A percentile compares a stretch with the other conserved stretches of the same genome.
Conservation (phyloP, 805 yeast species). For the Schwanniomyces occidentalis region DNA sequence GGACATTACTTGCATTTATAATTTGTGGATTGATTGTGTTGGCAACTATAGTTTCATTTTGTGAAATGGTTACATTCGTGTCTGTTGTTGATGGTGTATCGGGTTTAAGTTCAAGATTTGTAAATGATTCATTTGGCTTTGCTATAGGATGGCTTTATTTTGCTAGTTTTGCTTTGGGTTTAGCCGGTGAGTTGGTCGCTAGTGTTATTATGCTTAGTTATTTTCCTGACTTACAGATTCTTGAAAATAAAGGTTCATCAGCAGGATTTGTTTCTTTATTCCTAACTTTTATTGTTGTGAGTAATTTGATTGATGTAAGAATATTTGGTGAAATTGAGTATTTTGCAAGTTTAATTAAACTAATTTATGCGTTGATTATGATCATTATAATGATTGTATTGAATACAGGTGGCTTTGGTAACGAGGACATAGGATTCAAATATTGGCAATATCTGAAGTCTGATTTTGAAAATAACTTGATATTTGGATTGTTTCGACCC, state of each 20-base stretch:
- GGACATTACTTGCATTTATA: conserved; percentile 65
- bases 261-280: conserved; percentile 69
- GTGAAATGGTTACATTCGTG: conserved; percentile 78
- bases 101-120: conserved; percentile 72
- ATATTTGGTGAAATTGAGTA: conserved; percentile 77
- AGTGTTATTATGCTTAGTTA: conserved; percentile 74
- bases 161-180: conserved; percentile 66
- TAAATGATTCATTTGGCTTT: conserved; percentile 77
- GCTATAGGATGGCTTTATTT: conserved; percentile 75
- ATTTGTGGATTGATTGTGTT: conserved; percentile 66
- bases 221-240: conserved; percentile 55
- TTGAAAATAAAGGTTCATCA: conserved; percentile 43
- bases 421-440: conserved; percentile 56
- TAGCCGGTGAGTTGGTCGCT: conserved; percentile 81
- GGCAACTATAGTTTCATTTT: conserved; percentile 70
- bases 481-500: conserved; percentile 75
- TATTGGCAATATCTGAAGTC: conserved; percentile 65
- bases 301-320: conserved; percentile 68
- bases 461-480: conserved; percentile 44
- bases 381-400: conserved; percentile 65
- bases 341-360: conserved; percentile 56
- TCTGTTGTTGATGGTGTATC: conserved; percentile 80
- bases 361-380: conserved; percentile 51
- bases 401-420: conserved; percentile 57
- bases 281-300: conserved; percentile 41